phyloP scores from a whole-genome alignment of 139 green algal genomes.

The Chlamydomonas sphaeroides region DNA sequence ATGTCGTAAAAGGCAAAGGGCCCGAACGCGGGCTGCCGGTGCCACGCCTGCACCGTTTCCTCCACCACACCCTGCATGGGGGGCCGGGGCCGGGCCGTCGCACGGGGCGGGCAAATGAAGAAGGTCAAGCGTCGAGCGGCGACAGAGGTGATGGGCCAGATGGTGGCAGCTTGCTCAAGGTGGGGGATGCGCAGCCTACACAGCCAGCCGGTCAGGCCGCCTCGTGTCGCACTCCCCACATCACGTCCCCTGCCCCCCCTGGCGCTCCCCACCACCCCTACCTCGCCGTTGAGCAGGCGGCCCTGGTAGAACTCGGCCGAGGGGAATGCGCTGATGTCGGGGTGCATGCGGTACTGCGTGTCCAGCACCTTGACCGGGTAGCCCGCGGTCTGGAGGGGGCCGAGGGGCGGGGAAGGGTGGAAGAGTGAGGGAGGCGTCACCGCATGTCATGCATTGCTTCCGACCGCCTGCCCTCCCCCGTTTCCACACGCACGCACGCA shows the following conservation, averaged over 20 bases:
- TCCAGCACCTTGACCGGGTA: conserved; percentile 56
- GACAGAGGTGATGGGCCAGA: no score
- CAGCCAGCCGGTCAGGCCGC: no score
- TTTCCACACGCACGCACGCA: neutral
- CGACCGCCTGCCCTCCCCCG: no score
- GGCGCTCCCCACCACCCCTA: conserved; percentile 8
- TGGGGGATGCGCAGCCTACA: no score
- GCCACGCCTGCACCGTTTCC: conserved; percentile 77
- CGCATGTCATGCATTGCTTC: no score
- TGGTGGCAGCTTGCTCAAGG: no score
- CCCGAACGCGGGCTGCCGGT: conserved; percentile 73
- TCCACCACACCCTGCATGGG: conserved; percentile 57
- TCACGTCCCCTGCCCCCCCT: neutral
- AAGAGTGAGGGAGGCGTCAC: neutral
- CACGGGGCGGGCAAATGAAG: no score
- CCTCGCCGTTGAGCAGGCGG: conserved; percentile 73
- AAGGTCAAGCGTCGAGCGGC: no score
- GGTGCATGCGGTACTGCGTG: conserved; percentile 88
- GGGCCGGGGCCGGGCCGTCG: no score
- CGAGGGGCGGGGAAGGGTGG: neutral
- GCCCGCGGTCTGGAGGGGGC: conserved; percentile 10
- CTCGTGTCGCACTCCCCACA: no score
- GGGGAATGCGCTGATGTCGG: conserved; percentile 86
- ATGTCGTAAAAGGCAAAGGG: conserved; percentile 90
- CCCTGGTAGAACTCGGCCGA: conserved; percentile 86